Evolutionary conservation across 192 early-diverging fungal genomes (phyloP).

Genomic region (Mortierella hygrophila): DNA sequence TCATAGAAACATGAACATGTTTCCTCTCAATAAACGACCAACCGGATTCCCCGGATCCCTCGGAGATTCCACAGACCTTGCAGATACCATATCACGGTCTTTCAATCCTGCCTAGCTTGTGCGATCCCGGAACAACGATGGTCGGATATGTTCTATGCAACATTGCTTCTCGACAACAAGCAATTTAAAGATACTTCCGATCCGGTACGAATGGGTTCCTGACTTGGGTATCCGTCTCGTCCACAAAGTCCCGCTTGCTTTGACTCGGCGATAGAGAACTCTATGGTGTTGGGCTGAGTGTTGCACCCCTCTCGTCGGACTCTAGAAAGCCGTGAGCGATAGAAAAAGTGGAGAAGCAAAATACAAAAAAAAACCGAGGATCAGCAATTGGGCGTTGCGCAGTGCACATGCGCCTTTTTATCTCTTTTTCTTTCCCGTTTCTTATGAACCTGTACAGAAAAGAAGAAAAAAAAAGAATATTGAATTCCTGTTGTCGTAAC

Average conservation of each 20-base stretch:
- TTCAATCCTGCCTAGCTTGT: too few species aligned
- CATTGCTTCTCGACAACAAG: not conserved
- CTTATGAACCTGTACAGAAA: not conserved
- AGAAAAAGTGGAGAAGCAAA: slow-evolving; percentile 3
- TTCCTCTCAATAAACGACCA: too few species aligned
- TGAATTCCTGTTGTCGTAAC: not conserved
- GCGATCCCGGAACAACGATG: not conserved
- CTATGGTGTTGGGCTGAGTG: not conserved
- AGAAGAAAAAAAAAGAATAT: too few species aligned
- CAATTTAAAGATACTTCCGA: not conserved
- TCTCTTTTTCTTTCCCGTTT: not conserved
- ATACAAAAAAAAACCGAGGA: not conserved
- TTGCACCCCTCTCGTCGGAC: not conserved
- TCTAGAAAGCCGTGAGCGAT: not conserved
- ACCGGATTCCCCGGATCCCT: too few species aligned
- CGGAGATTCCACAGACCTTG: too few species aligned
- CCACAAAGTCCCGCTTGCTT: not conserved
- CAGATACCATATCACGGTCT: too few species aligned
- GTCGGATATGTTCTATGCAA: not conserved
- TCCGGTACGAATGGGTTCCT: not conserved
- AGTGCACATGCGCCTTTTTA: not conserved
- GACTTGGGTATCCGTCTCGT: slow-evolving; percentile 4
- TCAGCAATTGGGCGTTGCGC: slow-evolving; percentile 4
- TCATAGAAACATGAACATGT: too few species aligned
- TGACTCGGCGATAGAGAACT: not conserved